Evolutionary conservation across 176 grass and related monocot genomes (phyloP), one percentile per base, ranked within the genome.

Genomic region (Eleusine indica): DNA sequence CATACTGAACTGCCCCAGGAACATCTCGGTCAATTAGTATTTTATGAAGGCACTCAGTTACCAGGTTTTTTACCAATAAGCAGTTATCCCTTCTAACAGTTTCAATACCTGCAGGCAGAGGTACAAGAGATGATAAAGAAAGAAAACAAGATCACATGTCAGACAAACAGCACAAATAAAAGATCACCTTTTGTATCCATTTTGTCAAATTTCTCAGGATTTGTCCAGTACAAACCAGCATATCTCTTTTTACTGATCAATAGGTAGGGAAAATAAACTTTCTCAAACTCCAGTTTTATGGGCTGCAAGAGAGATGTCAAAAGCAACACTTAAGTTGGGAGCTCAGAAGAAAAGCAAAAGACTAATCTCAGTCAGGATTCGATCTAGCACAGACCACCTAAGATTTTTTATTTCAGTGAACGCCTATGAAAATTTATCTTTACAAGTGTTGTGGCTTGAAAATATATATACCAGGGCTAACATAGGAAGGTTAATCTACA

Each of bases 211-310:
- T 93, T 95, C 62, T 92, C 93, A 82, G 96, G 85, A 86, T 98
- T 98, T 71, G 96, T 87, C 96, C 96, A 98, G 79, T 95, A 98
- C 80, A 98, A 95, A 66, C 96, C 96, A 75, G 96, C 96, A 89
- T 98, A 98, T 95, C 96, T 95, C 93, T 98, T 95, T 91, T 98
- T 98, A 91, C 96, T 98, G 81, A 98, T 98, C 83, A 98, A 78
- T 73, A 98, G 80, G 53, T 91, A 98, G 38, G 96, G 96, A 82
- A 93, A 98, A 68, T 98, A 98, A 32, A 98, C 84, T 71, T 98
- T 98, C 87, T 98, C 96, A 89, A 98, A 98, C 70, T 98, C 96
- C 64, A 98, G 83, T 67, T 95, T 98, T 76, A 98, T 98, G 29
- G 96, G 96, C 96, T 98, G 89, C 70, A 91, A 64, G 39, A 38